Base-by-base conservation (phyloP, 1,139 yeast species). In the Pneumocystis murina region DNA sequence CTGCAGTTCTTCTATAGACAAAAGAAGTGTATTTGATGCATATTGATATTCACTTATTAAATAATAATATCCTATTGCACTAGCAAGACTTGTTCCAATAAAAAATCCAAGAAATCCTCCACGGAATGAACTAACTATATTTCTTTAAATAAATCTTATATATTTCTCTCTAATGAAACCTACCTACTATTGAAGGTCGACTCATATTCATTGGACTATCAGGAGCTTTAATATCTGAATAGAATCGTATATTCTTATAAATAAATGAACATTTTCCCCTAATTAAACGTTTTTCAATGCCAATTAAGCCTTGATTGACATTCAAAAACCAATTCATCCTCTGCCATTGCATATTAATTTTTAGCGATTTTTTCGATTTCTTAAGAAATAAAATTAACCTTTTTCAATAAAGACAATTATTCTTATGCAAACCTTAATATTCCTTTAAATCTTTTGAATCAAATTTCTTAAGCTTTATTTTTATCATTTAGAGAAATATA, bases 1-100 rank as follows among this genome's bases (percentile, higher is more conserved):
- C 12, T 64, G 66, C 12, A 64, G 59, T 10, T 63, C 65, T 20
- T 64, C 66, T 41, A 64, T 64, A 36, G 61, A 57, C 28, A 55
- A 28, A 33, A 64, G 61, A 58, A 64, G 60, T 8, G 60, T 59
- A 17, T 28, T 20, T 35, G 61, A 54, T 10, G 66, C 65, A 38
- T 60, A 40, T 14, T 62, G 66, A 61, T 64, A 63, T 48, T 63
- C 65, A 39, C 60, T 61, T 20, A 64, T 38, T 57, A 64, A 60
- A 43, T 59, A 63, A 33, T 60, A 38, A 39, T 64, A 64, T 6
- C 66, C 66, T 24, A 60, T 35, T 2, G 60, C 61, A 17, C 65
- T 64, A 20, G 65, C 59, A 28, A 63, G 55, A 17, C 63, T 64
- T 30, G 61, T 55, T 40, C 66, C 66, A 36, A 64, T 58, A n/a